Evolutionary conservation across 2,329 filamentous ascomycete species (phyloP).

Genomic region (Curvularia spicifera): DNA sequence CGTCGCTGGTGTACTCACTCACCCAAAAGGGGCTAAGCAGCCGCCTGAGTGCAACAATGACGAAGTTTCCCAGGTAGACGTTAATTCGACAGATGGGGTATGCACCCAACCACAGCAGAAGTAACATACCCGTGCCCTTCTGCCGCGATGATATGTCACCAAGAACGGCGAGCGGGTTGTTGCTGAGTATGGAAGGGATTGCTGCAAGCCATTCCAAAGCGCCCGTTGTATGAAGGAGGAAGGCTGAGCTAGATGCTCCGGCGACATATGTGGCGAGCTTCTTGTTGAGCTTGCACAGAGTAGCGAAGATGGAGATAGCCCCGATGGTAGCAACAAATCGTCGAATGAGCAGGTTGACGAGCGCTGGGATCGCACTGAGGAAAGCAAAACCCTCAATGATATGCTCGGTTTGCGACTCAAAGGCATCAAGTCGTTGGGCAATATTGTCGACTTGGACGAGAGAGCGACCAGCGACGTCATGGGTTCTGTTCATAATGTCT

Average conservation of each 20-base stretch:
- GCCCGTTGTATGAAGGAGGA: conserved; percentile 25
- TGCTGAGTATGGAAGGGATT: background rate
- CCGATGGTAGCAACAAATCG: conserved; percentile 16
- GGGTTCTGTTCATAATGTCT: conserved; percentile 20
- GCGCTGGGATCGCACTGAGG: conserved; percentile 25
- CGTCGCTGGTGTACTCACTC: conserved; percentile 24
- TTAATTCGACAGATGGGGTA: conserved; percentile 29
- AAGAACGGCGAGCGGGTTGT: conserved; percentile 1
- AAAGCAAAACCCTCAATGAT: conserved; percentile 33
- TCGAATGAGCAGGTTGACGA: conserved; percentile 17
- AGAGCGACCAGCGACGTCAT: conserved; percentile 19
- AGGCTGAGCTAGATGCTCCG: conserved; percentile 27
- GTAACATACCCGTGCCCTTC: conserved; percentile 19
- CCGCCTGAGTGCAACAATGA: conserved; percentile 4
- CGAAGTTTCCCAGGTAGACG: conserved; percentile 15
- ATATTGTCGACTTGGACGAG: conserved; percentile 26
- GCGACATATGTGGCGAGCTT: conserved; percentile 24
- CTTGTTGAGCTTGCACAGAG: conserved; percentile 27
- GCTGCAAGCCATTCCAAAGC: conserved; percentile 22
- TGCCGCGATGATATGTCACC: conserved; percentile 21
- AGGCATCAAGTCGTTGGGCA: conserved; percentile 23
- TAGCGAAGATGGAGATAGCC: conserved; percentile 17
- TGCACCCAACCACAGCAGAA: conserved; percentile 27
- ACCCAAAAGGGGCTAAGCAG: conserved; percentile 22
- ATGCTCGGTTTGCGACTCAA: conserved; percentile 30